Conservation (phyloP, 352 stramenopile genomes). For the Phytophthora sp. region DNA sequence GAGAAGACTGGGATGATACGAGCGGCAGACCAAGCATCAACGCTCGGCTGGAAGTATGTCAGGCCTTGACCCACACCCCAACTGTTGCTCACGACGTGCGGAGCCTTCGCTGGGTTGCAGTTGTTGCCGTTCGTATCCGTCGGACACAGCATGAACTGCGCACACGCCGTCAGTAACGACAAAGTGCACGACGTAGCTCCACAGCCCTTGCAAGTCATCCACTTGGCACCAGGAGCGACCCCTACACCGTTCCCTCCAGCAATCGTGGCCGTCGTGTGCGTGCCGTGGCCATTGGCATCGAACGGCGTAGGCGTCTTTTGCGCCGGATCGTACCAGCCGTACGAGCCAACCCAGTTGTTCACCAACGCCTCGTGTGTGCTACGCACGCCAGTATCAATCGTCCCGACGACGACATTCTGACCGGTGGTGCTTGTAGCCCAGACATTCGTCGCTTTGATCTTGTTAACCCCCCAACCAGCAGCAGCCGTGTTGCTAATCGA, state of each 20-base stretch:
- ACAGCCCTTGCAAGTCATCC: conserved; percentile 63
- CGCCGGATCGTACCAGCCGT: conserved; percentile 56
- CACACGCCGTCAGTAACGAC: conserved; percentile 46
- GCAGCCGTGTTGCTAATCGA: conserved; percentile 29
- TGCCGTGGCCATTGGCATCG: conserved; percentile 56
- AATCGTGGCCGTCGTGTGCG: conserved; percentile 61
- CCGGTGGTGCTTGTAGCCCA: conserved; percentile 38
- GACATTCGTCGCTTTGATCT: conserved; percentile 46
- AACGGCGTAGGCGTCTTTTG: conserved; percentile 39
- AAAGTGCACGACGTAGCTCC: conserved; percentile 22
- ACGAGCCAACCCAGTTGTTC: conserved; percentile 39
- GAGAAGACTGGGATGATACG: conserved; percentile 65
- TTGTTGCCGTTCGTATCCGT: conserved; percentile 59
- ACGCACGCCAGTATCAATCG: conserved; percentile 49
- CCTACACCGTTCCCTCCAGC: conserved; percentile 43
- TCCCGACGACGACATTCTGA: conserved; percentile 43
- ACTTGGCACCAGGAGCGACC: conserved; percentile 51
- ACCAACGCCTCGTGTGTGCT: conserved; percentile 42
- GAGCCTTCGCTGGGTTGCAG: conserved; percentile 50
- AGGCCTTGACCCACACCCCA: conserved; percentile 47
- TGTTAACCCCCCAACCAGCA: conserved; percentile 40
- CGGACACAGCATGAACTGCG: conserved; percentile 66
- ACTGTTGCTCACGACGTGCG: conserved; percentile 66
- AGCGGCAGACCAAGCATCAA: conserved; percentile 54
- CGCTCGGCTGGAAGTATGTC: conserved; percentile 38